Conservation (phyloP, 2,329 filamentous ascomycete genomes). For the Pestalotiopsis sp. region DNA sequence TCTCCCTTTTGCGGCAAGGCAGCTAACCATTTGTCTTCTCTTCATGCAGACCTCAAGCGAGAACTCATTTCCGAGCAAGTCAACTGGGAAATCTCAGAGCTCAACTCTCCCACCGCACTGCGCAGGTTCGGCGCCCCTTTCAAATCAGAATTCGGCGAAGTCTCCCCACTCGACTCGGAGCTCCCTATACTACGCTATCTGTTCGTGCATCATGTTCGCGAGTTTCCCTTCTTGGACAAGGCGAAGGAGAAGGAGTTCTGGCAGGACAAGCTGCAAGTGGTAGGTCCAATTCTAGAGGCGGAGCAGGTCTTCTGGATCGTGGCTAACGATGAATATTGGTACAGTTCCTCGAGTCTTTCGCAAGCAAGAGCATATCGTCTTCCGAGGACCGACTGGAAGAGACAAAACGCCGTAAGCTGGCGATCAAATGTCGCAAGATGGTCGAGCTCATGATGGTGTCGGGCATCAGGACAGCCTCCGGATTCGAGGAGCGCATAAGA, state of each 20-base stretch:
- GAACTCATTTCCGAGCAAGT: slow-evolving; percentile 92
- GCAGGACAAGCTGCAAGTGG: slow-evolving; percentile 96
- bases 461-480: slow-evolving; percentile 90
- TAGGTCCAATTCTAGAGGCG: slow-evolving; percentile 48
- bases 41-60: slow-evolving; percentile 79
- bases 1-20: background rate
- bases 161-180: slow-evolving; percentile 91
- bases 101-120: slow-evolving; percentile 92
- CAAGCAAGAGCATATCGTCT: slow-evolving; percentile 94
- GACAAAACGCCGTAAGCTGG: slow-evolving; percentile 91
- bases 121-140: slow-evolving; percentile 96
- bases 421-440: slow-evolving; percentile 90
- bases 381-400: slow-evolving; percentile 95
- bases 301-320: background rate
- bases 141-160: slow-evolving; percentile 87
- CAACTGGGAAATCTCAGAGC: slow-evolving; percentile 84
- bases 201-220: slow-evolving; percentile 96
- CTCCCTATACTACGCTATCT: slow-evolving; percentile 93
- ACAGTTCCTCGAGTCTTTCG: slow-evolving; percentile 95
- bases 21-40: background rate
- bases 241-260: slow-evolving; percentile 98
- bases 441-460: slow-evolving; percentile 99
- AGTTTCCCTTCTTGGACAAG: slow-evolving; percentile 97
- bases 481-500: slow-evolving; percentile 94
- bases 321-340: background rate